Conservation (phyloP, 2,329 filamentous ascomycete species). For the Microascus cirrosus region DNA sequence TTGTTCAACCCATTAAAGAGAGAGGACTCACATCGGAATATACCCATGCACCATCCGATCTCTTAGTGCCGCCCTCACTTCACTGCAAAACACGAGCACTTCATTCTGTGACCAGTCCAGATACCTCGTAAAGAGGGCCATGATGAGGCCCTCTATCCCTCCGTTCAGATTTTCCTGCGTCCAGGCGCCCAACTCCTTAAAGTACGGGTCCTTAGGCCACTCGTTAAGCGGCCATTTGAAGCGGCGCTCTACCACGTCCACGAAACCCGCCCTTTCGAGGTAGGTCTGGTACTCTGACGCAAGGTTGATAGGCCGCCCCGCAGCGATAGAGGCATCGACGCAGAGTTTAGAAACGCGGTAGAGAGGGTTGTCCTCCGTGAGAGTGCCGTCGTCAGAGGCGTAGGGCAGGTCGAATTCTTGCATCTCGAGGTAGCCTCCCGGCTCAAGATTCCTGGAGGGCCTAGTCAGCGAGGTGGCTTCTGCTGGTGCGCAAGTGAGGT, state of each 20-base stretch:
- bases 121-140: conserved; percentile 19
- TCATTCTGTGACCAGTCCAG: conserved; percentile 18
- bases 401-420: conserved; percentile 9
- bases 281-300: conserved; percentile 20
- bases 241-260: not conserved
- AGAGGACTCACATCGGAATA: conserved; percentile 18
- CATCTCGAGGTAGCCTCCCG: conserved; percentile 14
- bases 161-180: conserved; percentile 8
- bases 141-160: conserved; percentile 17
- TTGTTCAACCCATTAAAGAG: no score
- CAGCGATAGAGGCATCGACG: conserved; percentile 21
- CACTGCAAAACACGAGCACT: conserved; percentile 13
- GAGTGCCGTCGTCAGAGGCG: conserved; percentile 9
- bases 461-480: not conserved
- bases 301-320: conserved; percentile 24
- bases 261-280: not conserved
- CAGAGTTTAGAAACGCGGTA: conserved; percentile 10
- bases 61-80: conserved; percentile 16
- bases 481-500: not conserved
- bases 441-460: conserved; percentile 5
- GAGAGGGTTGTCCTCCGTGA: conserved; percentile 4
- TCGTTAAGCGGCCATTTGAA: not conserved
- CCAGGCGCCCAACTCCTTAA: conserved; percentile 29
- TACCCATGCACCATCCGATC: conserved; percentile 18
- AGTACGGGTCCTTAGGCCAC: conserved; percentile 21